Evolutionary conservation across 202 grass and related monocot genomes (phyloP).

Genomic region (Hordeum pubiflorum): DNA sequence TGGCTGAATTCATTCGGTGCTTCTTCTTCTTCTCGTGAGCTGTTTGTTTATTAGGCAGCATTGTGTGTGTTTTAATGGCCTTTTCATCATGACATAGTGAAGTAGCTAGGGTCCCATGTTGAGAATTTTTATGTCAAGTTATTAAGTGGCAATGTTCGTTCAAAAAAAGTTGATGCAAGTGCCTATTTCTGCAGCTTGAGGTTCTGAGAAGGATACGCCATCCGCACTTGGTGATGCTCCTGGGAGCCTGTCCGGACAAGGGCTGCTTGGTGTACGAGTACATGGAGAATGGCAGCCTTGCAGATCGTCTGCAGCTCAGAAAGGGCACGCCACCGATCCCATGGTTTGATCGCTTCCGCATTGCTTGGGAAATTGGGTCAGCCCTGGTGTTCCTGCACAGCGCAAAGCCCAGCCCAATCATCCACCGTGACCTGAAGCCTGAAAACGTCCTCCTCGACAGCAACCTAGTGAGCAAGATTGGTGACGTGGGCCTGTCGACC

Average conservation of each 20-base stretch:
- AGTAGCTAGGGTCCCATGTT: not conserved
- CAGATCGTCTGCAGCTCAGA: constrained; percentile 50
- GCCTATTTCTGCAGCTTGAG: constrained; percentile 42
- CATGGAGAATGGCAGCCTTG: constrained; percentile 77
- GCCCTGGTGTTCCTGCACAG: constrained; percentile 47
- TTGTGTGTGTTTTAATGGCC: not conserved
- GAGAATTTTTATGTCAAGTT: not conserved
- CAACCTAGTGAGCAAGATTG: constrained; percentile 59
- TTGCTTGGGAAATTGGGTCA: constrained; percentile 49
- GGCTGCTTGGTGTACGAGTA: constrained; percentile 67
- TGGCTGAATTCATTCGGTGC: not conserved
- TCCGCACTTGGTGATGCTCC: constrained; percentile 53
- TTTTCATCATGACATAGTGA: not conserved
- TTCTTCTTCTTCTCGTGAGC: not conserved
- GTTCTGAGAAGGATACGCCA: constrained; percentile 49
- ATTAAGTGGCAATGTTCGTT: not conserved
- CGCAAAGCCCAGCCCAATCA: constrained; percentile 50
- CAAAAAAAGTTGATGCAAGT: not conserved
- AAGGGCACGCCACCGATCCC: constrained; percentile 32
- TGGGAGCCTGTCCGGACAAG: constrained; percentile 52
- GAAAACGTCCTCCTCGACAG: constrained; percentile 58
- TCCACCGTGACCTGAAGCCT: constrained; percentile 72
- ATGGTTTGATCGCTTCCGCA: constrained; percentile 48
- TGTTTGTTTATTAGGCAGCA: no score
- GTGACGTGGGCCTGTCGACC: constrained; percentile 58